These are phyloP conservation scores for Suhomyces taliae DNA, from an alignment of 1,139 yeast species.

Conservation along the genomic window DNA sequence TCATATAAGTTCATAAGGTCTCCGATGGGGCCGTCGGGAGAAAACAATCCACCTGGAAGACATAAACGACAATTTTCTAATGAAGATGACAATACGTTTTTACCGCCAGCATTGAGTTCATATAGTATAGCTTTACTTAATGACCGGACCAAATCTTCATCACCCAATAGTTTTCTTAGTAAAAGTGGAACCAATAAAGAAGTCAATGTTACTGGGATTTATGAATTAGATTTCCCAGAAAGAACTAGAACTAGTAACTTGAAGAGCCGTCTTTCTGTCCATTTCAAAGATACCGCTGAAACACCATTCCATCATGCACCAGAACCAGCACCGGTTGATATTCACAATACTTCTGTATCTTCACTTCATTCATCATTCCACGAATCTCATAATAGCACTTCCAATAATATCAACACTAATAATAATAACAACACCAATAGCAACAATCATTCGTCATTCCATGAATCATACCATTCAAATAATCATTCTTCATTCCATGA, in stretches of 20 bases:
- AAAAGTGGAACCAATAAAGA: conserved; percentile 3
- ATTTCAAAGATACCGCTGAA: conserved; percentile 22
- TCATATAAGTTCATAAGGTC: conserved; percentile 12
- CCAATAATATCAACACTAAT: conserved; percentile 3
- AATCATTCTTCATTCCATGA: conserved; percentile 4
- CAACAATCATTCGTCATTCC: conserved; percentile 3
- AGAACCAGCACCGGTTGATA: conserved; percentile 1
- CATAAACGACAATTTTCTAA: conserved; percentile 20
- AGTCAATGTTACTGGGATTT: conserved; percentile 29
- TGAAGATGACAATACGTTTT: conserved; percentile 56
- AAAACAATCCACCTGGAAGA: conserved; percentile 2
- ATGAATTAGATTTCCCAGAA: conserved; percentile 36
- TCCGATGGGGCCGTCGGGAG: conserved; percentile 4
- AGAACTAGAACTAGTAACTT: conserved; percentile 19
- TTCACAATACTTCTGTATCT: conserved; percentile 7
- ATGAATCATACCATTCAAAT: conserved; percentile 6
- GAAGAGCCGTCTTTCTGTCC: conserved; percentile 35
- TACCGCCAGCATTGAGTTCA: conserved; percentile 67
- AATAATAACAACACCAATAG: conserved; percentile 4
- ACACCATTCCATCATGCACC: conserved; percentile 4
- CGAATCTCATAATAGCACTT: conserved; percentile 7
- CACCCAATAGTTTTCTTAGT: background rate
- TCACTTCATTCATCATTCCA: conserved; percentile 12
- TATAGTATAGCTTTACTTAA: conserved; percentile 45
- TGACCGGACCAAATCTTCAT: conserved; percentile 18